These are phyloP conservation scores for Backusella parvicylindrica DNA, from an alignment of 192 early-diverging fungal species.

Conservation along the genomic window DNA sequence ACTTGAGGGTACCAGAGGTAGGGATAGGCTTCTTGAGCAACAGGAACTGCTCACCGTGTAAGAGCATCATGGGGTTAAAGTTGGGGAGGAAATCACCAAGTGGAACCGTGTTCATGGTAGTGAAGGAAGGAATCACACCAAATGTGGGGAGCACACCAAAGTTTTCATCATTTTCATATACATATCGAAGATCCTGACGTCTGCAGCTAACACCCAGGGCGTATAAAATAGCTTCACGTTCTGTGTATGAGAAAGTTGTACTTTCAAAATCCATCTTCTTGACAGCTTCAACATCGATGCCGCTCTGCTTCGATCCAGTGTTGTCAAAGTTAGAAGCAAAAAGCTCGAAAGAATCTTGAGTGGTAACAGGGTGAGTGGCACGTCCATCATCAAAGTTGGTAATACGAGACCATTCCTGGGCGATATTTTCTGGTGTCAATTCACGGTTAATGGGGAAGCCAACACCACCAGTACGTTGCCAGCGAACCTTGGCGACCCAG, in stretches of 20 bases:
- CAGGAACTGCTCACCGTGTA: slow-evolving; percentile 98
- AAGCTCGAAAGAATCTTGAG: slow-evolving; percentile 76
- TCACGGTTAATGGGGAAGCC: slow-evolving; percentile 83
- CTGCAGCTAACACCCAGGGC: slow-evolving; percentile 92
- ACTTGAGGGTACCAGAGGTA: slow-evolving; percentile 74
- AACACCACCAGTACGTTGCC: slow-evolving; percentile 93
- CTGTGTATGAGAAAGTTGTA: slow-evolving; percentile 68
- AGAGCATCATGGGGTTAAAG: slow-evolving; percentile 94
- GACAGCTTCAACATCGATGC: slow-evolving; percentile 66
- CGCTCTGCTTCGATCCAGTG: slow-evolving; percentile 39
- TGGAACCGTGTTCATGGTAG: slow-evolving; percentile 59
- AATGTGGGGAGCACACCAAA: slow-evolving; percentile 91
- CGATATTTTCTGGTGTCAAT: slow-evolving; percentile 86
- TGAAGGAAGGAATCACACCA: slow-evolving; percentile 84
- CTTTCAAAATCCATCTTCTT: slow-evolving; percentile 53
- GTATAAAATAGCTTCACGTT: slow-evolving; percentile 91
- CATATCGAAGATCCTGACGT: slow-evolving; percentile 78
- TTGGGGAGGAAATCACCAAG: slow-evolving; percentile 70
- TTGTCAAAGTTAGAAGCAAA: slow-evolving; percentile 84
- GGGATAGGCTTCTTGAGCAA: slow-evolving; percentile 85
- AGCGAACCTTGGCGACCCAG: slow-evolving; percentile 93
- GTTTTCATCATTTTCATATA: slow-evolving; percentile 87
- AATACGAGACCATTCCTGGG: slow-evolving; percentile 73
- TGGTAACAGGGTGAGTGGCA: slow-evolving; percentile 80
- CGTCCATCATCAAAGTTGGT: slow-evolving; percentile 95